These are phyloP conservation scores for Eimeria maxima DNA, from an alignment of 169 alveolate species.

Conservation along the genomic window DNA sequence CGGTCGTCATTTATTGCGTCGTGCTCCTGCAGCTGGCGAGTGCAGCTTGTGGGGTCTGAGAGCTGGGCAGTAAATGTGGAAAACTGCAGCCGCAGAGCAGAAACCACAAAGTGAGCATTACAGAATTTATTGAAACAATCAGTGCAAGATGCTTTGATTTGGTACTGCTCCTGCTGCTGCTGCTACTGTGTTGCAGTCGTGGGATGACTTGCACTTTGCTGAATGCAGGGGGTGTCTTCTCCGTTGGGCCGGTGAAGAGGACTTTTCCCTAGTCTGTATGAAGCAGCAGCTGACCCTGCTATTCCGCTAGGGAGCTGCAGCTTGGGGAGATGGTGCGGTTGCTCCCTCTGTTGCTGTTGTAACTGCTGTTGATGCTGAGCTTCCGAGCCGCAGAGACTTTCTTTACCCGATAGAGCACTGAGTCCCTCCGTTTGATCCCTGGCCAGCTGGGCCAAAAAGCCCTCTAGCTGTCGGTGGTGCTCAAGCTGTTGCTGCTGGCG, in stretches of 20 bases:
- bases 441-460: slow-evolving; percentile 66
- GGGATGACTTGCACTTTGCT: slow-evolving; percentile 73
- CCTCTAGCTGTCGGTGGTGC: slow-evolving; percentile 65
- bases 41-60: not conserved
- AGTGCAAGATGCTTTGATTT: not conserved
- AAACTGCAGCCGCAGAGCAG: slow-evolving; percentile 74
- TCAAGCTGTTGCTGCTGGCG: slow-evolving; percentile 52
- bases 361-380: slow-evolving; percentile 36
- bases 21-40: slow-evolving; percentile 27
- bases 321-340: slow-evolving; percentile 31
- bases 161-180: slow-evolving; percentile 28
- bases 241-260: slow-evolving; percentile 78
- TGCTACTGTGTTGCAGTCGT: slow-evolving; percentile 56
- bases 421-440: slow-evolving; percentile 38
- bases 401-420: slow-evolving; percentile 2
- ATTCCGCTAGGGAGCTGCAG: slow-evolving; percentile 70
- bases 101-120: slow-evolving; percentile 4
- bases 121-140: not conserved
- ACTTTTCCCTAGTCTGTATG: slow-evolving; percentile 67
- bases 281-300: slow-evolving; percentile 33
- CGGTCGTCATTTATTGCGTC: not conserved
- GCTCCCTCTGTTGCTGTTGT: slow-evolving; percentile 47
- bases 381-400: not conserved
- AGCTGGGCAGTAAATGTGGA: not conserved
- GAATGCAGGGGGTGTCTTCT: slow-evolving; percentile 76